These are phyloP conservation scores for Niveomyces coronatus DNA, from an alignment of 2,329 filamentous ascomycete species.

Conservation along the genomic window DNA sequence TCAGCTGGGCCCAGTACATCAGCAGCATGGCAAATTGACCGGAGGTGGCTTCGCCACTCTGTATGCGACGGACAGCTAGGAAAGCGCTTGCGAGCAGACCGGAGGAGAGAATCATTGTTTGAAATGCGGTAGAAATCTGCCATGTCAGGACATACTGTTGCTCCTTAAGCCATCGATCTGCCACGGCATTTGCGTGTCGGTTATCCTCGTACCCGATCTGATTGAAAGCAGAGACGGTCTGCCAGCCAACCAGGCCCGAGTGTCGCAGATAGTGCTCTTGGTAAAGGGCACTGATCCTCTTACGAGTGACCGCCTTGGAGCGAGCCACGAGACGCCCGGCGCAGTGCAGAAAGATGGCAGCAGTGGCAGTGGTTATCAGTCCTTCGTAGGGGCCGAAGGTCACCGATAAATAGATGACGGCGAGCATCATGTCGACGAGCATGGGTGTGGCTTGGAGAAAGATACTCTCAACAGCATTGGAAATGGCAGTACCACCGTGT, in stretches of 20 bases:
- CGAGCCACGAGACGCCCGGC: slow-evolving; percentile 40
- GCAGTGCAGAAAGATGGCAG: slow-evolving; percentile 44
- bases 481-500: slow-evolving; percentile 41
- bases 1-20: slow-evolving; percentile 65
- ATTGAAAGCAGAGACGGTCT: slow-evolving; percentile 50
- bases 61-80: slow-evolving; percentile 55
- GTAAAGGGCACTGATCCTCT: slow-evolving; percentile 41
- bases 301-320: slow-evolving; percentile 38
- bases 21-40: slow-evolving; percentile 62
- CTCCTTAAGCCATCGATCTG: slow-evolving; percentile 27
- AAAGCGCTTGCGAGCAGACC: slow-evolving; percentile 57
- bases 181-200: slow-evolving; percentile 41
- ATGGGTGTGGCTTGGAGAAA: slow-evolving; percentile 49
- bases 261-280: slow-evolving; percentile 46
- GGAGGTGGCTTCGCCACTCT: slow-evolving; percentile 45
- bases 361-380: slow-evolving; percentile 49
- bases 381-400: slow-evolving; percentile 52
- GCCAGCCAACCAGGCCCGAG: slow-evolving; percentile 47
- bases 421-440: slow-evolving; percentile 49
- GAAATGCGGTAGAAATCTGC: slow-evolving; percentile 42
- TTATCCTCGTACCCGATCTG: slow-evolving; percentile 46
- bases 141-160: slow-evolving; percentile 32
- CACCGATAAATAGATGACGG: slow-evolving; percentile 48
- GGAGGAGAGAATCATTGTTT: slow-evolving; percentile 54
- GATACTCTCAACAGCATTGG: slow-evolving; percentile 46